Evolutionary conservation across 1,139 yeast species (phyloP), one percentile per base, ranked within the genome.

Genomic region (Petasospora rhodanensis): DNA sequence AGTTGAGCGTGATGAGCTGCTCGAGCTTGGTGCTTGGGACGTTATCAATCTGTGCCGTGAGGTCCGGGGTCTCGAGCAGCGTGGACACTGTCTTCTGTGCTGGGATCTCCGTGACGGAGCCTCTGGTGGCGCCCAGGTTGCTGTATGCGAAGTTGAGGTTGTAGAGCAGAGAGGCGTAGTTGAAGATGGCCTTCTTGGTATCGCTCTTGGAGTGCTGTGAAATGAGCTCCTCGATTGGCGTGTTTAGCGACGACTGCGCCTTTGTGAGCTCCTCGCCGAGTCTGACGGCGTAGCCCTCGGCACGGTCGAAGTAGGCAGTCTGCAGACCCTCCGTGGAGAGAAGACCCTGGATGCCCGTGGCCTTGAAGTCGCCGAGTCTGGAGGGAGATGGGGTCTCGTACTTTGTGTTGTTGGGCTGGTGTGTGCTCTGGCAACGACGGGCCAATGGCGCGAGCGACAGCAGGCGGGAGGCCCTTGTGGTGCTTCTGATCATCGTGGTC

Each of bases 141-240:
- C 78, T 78, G 45, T 79, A 61, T 36, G 76, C 70, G 48, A 79
- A 79, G 42, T 68, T 74, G 32, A 75, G 56, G 55, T 78, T 80
- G 58, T 73, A 70, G 38, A 81, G 62, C 23, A 74, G 56, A 1
- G 85, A 66, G 4, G 87, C 80, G 43, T 73, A 65, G 39, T 75
- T 69, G 49, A 71, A 76, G 29, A 79, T 60, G 21, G 52, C 48
- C 26, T 49, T 47, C 40, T 58, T 59, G 6, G 49, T 38, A 9
- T 56, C 45, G 14, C 58, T 49, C 20, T 49, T 48, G 2, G 61
- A 51, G 32, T 48, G 44, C 15, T 55, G 54, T 12, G 46, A 28
- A 6, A 60, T 47, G 13, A 60, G 31, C 5, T 46, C 41, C 15
- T 55, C 58, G 10, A 59, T 17, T 3, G 15, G n/a, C 2, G 12